These are phyloP conservation scores for Lentinus tigrinus DNA, from an alignment of 768 basidiomycete genomes.

Conservation along the genomic window DNA sequence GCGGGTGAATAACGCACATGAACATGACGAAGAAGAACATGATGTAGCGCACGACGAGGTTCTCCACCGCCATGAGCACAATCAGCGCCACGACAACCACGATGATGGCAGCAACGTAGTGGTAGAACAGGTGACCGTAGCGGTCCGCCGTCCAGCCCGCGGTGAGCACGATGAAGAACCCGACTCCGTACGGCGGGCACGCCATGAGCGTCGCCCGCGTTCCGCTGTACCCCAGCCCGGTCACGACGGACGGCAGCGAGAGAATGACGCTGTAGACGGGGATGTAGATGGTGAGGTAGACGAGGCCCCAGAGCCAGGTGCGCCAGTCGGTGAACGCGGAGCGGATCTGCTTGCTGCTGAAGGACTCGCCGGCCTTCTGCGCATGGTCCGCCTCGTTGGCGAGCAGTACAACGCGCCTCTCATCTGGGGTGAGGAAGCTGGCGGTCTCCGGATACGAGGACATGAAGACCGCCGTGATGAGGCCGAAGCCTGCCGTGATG, in stretches of 20 bases:
- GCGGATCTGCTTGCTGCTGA: slow-evolving; percentile 38
- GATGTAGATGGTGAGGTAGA: slow-evolving; percentile 46
- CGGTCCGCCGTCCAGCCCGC: slow-evolving; percentile 26
- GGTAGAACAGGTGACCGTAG: slow-evolving; percentile 25
- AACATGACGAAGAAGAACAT: slow-evolving; percentile 36
- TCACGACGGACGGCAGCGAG: slow-evolving; percentile 73
- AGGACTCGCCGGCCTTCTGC: slow-evolving; percentile 28
- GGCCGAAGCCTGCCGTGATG: slow-evolving; percentile 39
- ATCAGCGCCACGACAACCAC: slow-evolving; percentile 28
- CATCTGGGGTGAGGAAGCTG: slow-evolving; percentile 41
- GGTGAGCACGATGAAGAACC: slow-evolving; percentile 28
- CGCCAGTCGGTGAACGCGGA: slow-evolving; percentile 39
- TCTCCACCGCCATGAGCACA: slow-evolving; percentile 30
- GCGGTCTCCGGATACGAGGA: slow-evolving; percentile 49
- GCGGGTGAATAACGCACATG: slow-evolving; percentile 23
- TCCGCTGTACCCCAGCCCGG: slow-evolving; percentile 55
- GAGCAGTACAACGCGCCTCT: slow-evolving; percentile 40
- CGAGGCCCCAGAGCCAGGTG: slow-evolving; percentile 37
- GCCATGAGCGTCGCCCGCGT: slow-evolving; percentile 62
- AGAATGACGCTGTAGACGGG: slow-evolving; percentile 45
- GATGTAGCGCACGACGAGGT: slow-evolving; percentile 29
- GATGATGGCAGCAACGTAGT: slow-evolving; percentile 22
- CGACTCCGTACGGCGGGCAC: slow-evolving; percentile 45
- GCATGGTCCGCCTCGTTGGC: slow-evolving; percentile 38
- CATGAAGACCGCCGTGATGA: slow-evolving; percentile 35